Evolutionary conservation across 768 basidiomycete genomes (phyloP), one percentile per base, ranked within the genome.

Genomic region (Lactarius vividus): DNA sequence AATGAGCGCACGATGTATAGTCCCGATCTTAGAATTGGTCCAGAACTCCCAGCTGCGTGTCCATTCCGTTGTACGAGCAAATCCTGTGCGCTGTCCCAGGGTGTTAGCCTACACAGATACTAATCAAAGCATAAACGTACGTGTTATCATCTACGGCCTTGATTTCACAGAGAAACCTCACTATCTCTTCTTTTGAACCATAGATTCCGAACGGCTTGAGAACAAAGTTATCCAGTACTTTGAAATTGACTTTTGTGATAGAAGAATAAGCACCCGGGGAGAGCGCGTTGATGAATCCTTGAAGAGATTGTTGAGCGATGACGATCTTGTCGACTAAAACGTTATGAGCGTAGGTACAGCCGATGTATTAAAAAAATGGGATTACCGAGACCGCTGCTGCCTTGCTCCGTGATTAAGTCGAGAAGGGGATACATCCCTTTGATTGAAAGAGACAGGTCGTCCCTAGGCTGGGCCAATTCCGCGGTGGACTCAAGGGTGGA

Each of bases 271-370:
- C 80, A 1, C 83, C 81, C 0, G 86, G 84, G 44, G 70, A 77
- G 9, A 86, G 55, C 20, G 70, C 71, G 59, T 86, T 83, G 69
- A 84, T 79, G 57, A 87, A 80, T 2, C 74, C 66, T 66, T 76
- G 74, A 13, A 88, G 74, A 3, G 83, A 81, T 3, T 79, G 74
- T 71, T 85, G 84, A 3, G 78, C 77, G 35, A 88, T 87, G 73
- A 88, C 82, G 35, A 88, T 80, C 71, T 88, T 88, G 68, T 86
- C 85, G 42, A 86, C 86, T 85, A 23, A 11, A 58, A 46, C 29
- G 29, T 23, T 16, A 26, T 67, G 15, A 67, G 57, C 18, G 4
- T 4, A n/a, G 31, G 28, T 39, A 33, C 23, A 37, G 5, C 29
- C 3, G 4, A 31, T 33, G 33, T 33, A 44, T 9, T 18, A 40